A percentile compares a stretch with the other conserved stretches of the same genome.
Conservation (phyloP, 2,329 filamentous ascomycete genomes). For the Fonsecaea pedrosoi region DNA sequence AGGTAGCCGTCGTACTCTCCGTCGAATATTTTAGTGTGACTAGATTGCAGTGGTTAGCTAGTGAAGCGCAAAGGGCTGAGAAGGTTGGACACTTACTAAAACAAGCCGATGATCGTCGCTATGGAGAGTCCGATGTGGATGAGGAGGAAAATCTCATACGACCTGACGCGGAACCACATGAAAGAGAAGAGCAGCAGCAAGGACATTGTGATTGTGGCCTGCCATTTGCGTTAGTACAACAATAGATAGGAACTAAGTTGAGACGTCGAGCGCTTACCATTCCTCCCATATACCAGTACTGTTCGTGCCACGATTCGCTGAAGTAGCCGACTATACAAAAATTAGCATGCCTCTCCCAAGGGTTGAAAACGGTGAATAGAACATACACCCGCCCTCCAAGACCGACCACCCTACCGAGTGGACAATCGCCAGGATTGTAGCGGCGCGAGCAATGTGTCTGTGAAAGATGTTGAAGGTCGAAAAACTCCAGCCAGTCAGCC, state of each 20-base stretch:
- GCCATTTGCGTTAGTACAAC: constrained; percentile 4
- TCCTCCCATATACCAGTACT: constrained; percentile 52
- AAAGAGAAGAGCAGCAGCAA: constrained; percentile 54
- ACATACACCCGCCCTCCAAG: constrained; percentile 22
- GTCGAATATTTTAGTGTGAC: constrained; percentile 58
- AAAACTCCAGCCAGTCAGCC: constrained; percentile 73
- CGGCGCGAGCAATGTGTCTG: constrained; percentile 68
- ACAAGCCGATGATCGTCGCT: constrained; percentile 54
- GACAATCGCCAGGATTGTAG: constrained; percentile 66
- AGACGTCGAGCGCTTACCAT: constrained; percentile 37
- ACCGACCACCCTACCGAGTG: constrained; percentile 68
- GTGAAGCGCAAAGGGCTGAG: background rate
- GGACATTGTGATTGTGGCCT: constrained; percentile 46
- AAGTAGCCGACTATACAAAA: constrained; percentile 19
- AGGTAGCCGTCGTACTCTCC: constrained; percentile 58
- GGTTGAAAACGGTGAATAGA: background rate
- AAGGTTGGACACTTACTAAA: constrained; percentile 49
- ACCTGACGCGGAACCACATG: constrained; percentile 53
- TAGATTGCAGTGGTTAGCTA: constrained; percentile 36
- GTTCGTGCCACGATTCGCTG: constrained; percentile 40
- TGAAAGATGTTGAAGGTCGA: constrained; percentile 72
- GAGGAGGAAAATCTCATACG: constrained; percentile 54
- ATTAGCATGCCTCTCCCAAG: constrained; percentile 9
- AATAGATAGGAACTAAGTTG: background rate
- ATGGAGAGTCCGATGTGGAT: constrained; percentile 50